Conservation (phyloP, 2,329 filamentous ascomycete species). For the Phaeosphaeria sp. region DNA sequence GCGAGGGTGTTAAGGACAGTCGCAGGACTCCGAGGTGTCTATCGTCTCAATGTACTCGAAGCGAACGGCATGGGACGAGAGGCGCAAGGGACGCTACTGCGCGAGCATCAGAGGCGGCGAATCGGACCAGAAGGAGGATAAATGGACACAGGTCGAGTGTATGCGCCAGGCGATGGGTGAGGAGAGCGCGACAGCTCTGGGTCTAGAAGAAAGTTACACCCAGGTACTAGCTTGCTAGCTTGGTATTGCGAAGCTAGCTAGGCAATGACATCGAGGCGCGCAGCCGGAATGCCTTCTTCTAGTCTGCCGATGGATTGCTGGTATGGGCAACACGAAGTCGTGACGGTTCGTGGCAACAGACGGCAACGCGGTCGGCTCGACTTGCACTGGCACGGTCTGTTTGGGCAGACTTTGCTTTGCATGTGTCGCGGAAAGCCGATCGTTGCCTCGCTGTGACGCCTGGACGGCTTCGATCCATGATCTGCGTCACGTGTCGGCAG, state of each 20-base stretch:
- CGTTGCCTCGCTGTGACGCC: slow-evolving; percentile 8
- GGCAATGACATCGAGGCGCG: slow-evolving; percentile 25
- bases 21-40: slow-evolving; percentile 22
- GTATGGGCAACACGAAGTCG: not conserved
- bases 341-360: not conserved
- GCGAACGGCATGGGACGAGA: slow-evolving; percentile 31
- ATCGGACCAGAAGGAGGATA: slow-evolving; percentile 19
- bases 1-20: not conserved
- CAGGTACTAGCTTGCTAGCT: slow-evolving; percentile 28
- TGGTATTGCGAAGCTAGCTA: slow-evolving; percentile 28
- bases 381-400: slow-evolving; percentile 1
- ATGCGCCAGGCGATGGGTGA: slow-evolving; percentile 20
- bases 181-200: slow-evolving; percentile 10
- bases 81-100: slow-evolving; percentile 11
- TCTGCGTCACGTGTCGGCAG: slow-evolving; percentile 13
- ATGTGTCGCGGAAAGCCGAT: slow-evolving; percentile 17
- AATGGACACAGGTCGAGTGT: slow-evolving; percentile 10
- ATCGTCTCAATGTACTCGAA: slow-evolving; percentile 18
- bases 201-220: slow-evolving; percentile 32
- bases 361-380: not conserved
- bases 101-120: slow-evolving; percentile 12
- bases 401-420: slow-evolving; percentile 10
- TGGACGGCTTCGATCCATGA: slow-evolving; percentile 4
- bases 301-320: slow-evolving; percentile 6
- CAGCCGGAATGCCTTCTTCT: slow-evolving; percentile 14